These are phyloP conservation scores for Solanum peruvianum DNA, from an alignment of 257 asterid species.

Conservation along the genomic window DNA sequence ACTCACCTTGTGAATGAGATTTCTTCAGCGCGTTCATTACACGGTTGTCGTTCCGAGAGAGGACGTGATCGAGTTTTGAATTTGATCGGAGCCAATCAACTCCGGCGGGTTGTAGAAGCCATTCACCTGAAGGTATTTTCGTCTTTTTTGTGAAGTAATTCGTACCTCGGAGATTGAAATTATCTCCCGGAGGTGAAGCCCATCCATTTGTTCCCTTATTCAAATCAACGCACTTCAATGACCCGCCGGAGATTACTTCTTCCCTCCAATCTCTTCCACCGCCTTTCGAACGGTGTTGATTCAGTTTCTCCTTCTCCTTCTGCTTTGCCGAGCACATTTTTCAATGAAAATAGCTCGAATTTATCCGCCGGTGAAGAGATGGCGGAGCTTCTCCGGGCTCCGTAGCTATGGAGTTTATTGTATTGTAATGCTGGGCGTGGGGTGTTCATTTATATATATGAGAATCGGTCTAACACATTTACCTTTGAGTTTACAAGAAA, in stretches of 20 bases:
- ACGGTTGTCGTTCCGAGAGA: constrained; percentile 72
- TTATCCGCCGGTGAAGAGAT: neutral
- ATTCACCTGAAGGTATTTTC: constrained; percentile 52
- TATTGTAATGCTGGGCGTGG: neutral
- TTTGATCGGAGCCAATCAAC: constrained; percentile 91
- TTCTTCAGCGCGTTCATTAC: constrained; percentile 43
- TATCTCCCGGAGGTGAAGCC: constrained; percentile 89
- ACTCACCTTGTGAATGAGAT: constrained; percentile 16
- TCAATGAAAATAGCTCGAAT: neutral
- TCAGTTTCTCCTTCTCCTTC: constrained; percentile 45
- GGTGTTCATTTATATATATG: neutral
- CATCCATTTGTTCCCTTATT: constrained; percentile 74
- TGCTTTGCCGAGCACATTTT: constrained; percentile 39
- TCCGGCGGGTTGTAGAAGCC: constrained; percentile 79
- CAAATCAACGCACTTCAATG: constrained; percentile 62
- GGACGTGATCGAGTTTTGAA: constrained; percentile 70
- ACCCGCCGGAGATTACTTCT: constrained; percentile 56
- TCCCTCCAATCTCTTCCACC: constrained; percentile 46
- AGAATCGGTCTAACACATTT: neutral
- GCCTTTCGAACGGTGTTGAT: neutral
- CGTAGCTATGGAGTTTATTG: neutral
- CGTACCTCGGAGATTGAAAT: constrained; percentile 59
- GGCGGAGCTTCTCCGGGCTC: neutral
- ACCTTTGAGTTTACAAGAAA: neutral
- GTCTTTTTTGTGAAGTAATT: constrained; percentile 51